These are phyloP conservation scores for Trichosporon faecale DNA, from an alignment of 1,284 basidiomycete species.

Conservation along the genomic window DNA sequence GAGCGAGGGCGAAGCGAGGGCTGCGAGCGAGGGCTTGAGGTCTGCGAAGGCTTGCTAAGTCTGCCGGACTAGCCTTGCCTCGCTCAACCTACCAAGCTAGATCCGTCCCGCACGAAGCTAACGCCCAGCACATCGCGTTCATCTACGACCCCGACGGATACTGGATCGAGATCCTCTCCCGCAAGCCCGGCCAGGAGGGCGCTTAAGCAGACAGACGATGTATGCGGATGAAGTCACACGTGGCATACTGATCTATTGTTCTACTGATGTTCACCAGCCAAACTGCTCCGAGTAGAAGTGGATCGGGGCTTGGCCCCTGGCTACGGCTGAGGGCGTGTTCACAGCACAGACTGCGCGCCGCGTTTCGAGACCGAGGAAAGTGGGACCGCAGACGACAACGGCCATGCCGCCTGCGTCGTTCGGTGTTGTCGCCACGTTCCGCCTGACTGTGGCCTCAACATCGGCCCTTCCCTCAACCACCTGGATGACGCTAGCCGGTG, in stretches of 20 bases:
- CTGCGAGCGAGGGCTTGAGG: too few species aligned
- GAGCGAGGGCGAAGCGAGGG: too few species aligned
- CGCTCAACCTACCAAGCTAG: too few species aligned
- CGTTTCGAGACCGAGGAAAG: constrained; percentile 20
- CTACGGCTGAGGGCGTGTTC: constrained; percentile 20
- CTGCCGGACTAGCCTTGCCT: too few species aligned
- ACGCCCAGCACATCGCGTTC: constrained; percentile 61
- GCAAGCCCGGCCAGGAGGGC: neutral
- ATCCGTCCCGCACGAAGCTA: neutral
- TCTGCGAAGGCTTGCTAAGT: too few species aligned
- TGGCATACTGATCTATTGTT: neutral
- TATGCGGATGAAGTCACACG: neutral
- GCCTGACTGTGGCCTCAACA: constrained; percentile 8
- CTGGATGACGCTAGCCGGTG: neutral
- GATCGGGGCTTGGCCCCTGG: constrained; percentile 25
- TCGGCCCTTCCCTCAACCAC: neutral
- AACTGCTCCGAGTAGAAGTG: constrained; percentile 30
- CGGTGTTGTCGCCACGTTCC: neutral
- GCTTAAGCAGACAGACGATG: neutral
- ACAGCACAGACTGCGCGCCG: constrained; percentile 22
- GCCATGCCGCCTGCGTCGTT: constrained; percentile 9
- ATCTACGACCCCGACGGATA: constrained; percentile 78
- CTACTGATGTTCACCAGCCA: constrained; percentile 17
- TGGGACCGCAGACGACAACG: constrained; percentile 30
- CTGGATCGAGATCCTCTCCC: constrained; percentile 54